Evolutionary conservation across 805 yeast species (phyloP), one percentile per base, ranked within the genome.

Genomic region (Myxozyma monticola): DNA sequence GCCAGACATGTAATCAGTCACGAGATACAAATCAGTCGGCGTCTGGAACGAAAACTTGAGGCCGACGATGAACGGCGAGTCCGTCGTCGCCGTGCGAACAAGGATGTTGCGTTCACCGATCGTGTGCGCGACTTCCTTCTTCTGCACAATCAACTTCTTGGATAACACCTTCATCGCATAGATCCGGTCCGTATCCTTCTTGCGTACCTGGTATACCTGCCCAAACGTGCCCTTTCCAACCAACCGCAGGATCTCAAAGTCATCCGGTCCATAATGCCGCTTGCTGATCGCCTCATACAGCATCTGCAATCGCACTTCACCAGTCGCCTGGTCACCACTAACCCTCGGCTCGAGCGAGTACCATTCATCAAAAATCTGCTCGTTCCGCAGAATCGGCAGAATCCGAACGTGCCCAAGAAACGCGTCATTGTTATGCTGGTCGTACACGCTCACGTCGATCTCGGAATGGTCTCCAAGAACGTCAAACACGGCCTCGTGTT

Each of bases 181-280:
- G 51, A 93, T 85, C 62, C 97, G 80, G 51, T 80, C 79, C 6
- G 95, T 88, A 66, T 93, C 98, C 60, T 77, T 78, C 76, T 91
- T 93, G 57, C 85, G 82, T 37, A 93, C 99, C 72, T 93, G 99
- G 70, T 85, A 93, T 31, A 91, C 99, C 72, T 88, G 96, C 28
- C 99, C 99, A 74, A 91, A 91, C 0, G 98, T 93, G 47, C 99
- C 99, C 66, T 88, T 89, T 54, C 99, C 99, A 54, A 91, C 74
- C 45, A 91, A 74, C 64, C 96, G 77, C 62, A 93, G 78, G 15
- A 91, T 88, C 67, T 90, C 96, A 69, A 93, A 93, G 70, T 93
- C 98, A 44, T 84, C 84, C 4, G 99, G 99, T 0, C 96, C 96
- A 64, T 84, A 87, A 60, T 84, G 87, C 61, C 81, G 80, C 67